Base-by-base conservation (phyloP, 2,329 filamentous ascomycete genomes). In the Alternaria triticina region DNA sequence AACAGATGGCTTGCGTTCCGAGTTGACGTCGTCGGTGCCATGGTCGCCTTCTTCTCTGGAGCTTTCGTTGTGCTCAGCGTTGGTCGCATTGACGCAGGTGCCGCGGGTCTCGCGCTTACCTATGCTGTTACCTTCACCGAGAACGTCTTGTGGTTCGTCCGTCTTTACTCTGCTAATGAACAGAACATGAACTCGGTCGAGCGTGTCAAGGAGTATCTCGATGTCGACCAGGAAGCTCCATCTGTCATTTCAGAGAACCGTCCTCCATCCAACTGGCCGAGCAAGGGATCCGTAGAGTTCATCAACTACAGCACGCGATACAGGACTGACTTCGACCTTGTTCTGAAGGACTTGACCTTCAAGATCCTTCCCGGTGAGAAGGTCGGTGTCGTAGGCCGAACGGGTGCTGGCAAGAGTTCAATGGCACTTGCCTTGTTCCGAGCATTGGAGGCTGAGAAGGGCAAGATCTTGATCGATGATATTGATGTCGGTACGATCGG, bases 111-210 rank as follows among this genome's bases (percentile, higher is more conserved):
- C 66, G 97, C 96, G 6, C 84, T 99, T 74, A 97, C 93, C 54
- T 99, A 99, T 75, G 96, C 96, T 15, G 93, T 99, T 70, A 95
- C 93, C 1, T 99, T 99, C 75, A 97, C 94, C 0, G 96, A 99
- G 79, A 98, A 97, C 70, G 91, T 99, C 7, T 83, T 99, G 17
- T 99, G 96, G 96, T 89, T 98, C 59, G 94, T 99, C 28, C 90
- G 96, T 50, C 86, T 97, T 13, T 99, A 99, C 79, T 91, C 94
- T 0, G 89, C 92, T 76, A 97, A 98, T 74, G 96, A 99, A 82
- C 96, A 99, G 81, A 98, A 97, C 82, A 98, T 99, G 96, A 99
- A 99, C 82, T 95, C 95, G 3, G 94, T 98, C 52, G 96, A 99
- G 82, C 92, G 96, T 75, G 91, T 99, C 76, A 96, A 97, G 83